Percentiles rank a stretch among this genome's conserved stretches.
phyloP scores from a whole-genome alignment of 331 rosid species.

The Malus hybrid region DNA sequence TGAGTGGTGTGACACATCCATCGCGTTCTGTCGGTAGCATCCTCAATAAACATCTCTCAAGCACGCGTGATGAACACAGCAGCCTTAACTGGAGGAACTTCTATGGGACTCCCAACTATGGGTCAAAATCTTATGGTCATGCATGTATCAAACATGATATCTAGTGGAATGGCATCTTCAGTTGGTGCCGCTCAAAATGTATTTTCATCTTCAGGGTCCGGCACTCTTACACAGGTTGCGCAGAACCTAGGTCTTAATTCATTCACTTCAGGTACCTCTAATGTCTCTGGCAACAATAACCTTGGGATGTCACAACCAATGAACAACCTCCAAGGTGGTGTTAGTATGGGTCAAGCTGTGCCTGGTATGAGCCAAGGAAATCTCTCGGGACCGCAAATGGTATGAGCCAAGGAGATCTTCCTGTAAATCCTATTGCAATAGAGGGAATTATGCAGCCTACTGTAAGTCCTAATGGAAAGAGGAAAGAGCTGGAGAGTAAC shows the following conservation, averaged over 20 bases:
- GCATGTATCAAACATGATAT: slow-evolving; percentile 96
- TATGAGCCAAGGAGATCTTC: neutral
- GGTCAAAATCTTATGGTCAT: slow-evolving; percentile 81
- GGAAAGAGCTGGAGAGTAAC: no score
- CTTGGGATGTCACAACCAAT: slow-evolving; percentile 34
- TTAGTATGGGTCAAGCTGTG: slow-evolving; percentile 72
- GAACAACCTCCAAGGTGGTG: slow-evolving; percentile 71
- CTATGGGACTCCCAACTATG: slow-evolving; percentile 68
- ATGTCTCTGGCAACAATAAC: slow-evolving; percentile 66
- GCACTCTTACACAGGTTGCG: slow-evolving; percentile 66
- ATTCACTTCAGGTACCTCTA: slow-evolving; percentile 56
- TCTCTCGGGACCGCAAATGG: slow-evolving; percentile 66
- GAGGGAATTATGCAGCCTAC: no score
- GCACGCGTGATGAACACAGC: slow-evolving; percentile 73
- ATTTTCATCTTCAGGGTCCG: slow-evolving; percentile 72
- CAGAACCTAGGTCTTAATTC: slow-evolving; percentile 63
- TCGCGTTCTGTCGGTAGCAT: slow-evolving; percentile 68
- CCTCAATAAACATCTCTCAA: slow-evolving; percentile 74
- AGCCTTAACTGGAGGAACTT: slow-evolving; percentile 67
- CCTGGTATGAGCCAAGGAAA: slow-evolving; percentile 76
- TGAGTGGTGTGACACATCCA: slow-evolving; percentile 53
- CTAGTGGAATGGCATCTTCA: slow-evolving; percentile 92
- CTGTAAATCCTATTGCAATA: no score
- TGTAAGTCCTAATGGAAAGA: no score
- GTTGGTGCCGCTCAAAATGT: slow-evolving; percentile 72